Conservation (phyloP, 164 flowering plant species). For the Brasenia schreberi region DNA sequence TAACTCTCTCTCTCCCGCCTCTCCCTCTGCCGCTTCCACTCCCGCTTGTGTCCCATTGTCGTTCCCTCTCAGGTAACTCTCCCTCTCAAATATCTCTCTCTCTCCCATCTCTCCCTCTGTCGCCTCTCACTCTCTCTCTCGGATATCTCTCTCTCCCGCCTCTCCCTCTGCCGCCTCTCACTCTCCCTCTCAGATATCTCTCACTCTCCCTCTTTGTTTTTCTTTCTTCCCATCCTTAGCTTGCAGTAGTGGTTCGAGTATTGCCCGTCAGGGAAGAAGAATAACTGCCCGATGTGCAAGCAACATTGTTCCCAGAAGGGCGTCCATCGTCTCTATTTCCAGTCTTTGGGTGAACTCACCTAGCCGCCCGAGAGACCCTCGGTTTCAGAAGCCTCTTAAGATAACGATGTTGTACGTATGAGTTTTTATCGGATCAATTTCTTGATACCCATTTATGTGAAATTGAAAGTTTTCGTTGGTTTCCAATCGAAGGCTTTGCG, state of each 20-base stretch:
- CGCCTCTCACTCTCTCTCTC: too few relatives aligned
- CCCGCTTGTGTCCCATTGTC: too few relatives aligned
- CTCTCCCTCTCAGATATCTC: too few relatives aligned
- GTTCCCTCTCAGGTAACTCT: too few relatives aligned
- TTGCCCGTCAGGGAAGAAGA: constrained; percentile 50
- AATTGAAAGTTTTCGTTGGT: not conserved
- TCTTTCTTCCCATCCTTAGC: constrained; percentile 15
- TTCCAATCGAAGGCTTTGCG: constrained; percentile 12
- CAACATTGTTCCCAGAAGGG: constrained; percentile 40
- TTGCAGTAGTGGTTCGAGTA: constrained; percentile 97
- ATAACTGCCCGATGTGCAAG: constrained; percentile 88
- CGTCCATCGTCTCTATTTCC: constrained; percentile 74
- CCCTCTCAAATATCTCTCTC: too few relatives aligned
- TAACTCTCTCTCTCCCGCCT: too few relatives aligned
- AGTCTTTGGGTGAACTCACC: constrained; percentile 40
- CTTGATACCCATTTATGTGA: not conserved
- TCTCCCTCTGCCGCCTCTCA: too few relatives aligned
- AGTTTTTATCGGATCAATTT: not conserved
- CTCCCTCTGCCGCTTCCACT: too few relatives aligned
- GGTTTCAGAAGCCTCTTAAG: constrained; percentile 19
- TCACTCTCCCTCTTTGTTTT: too few relatives aligned
- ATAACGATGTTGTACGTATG: not conserved
- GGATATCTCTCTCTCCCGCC: too few relatives aligned
- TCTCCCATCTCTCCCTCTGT: too few relatives aligned
- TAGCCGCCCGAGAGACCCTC: constrained; percentile 4